phyloP scores from a whole-genome alignment of 768 basidiomycete genomes.

The Dacryopinax primogenitus region DNA sequence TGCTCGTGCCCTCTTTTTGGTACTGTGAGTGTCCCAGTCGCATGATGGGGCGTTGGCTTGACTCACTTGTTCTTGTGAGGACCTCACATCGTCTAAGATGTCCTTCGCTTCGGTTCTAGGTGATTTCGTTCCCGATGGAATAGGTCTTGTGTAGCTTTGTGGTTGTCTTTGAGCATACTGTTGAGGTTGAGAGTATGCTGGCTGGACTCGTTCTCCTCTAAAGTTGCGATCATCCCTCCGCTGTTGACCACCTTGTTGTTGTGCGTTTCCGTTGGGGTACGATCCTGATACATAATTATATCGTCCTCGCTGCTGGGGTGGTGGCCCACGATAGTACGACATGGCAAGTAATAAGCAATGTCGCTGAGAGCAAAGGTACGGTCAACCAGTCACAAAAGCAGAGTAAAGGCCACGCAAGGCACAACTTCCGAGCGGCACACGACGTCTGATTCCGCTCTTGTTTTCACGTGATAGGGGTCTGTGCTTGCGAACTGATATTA shows the following conservation, averaged over 20 bases:
- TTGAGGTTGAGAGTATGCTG: not conserved
- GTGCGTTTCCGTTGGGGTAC: not conserved
- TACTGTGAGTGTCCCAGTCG: too few relatives aligned
- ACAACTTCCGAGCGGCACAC: not conserved
- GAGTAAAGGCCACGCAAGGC: too few relatives aligned
- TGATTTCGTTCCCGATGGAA: not conserved
- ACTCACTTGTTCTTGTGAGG: not conserved
- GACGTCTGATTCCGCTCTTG: not conserved
- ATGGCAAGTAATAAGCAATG: too few relatives aligned
- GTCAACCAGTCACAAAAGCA: too few relatives aligned
- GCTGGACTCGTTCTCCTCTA: not conserved
- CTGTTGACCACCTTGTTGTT: not conserved
- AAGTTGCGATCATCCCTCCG: not conserved
- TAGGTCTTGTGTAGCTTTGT: not conserved
- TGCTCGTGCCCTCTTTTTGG: not conserved
- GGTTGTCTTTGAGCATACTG: not conserved
- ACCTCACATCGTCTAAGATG: not conserved
- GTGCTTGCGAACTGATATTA: not conserved
- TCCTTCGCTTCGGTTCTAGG: not conserved
- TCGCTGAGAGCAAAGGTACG: too few relatives aligned
- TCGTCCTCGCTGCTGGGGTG: not conserved
- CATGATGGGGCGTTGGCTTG: too few relatives aligned
- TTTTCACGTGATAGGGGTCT: constrained; percentile 8
- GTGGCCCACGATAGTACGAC: not conserved
- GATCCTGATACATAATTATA: not conserved